A percentile compares a stretch with the other conserved stretches of the same genome.
phyloP scores from a whole-genome alignment of 306 rosid species.

The Cicer bijugum region DNA sequence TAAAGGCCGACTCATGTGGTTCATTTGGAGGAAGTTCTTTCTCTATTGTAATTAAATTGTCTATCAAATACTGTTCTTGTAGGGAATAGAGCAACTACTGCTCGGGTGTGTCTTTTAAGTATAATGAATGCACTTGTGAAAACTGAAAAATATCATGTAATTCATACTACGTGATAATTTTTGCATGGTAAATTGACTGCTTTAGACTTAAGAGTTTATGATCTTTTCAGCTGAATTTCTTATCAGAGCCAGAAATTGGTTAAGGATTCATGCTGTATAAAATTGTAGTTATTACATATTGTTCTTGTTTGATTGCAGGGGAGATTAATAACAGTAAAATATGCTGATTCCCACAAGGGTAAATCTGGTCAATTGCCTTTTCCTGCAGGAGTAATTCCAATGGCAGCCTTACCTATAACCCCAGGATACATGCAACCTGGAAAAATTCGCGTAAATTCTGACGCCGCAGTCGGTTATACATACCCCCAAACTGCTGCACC shows the following conservation, averaged over 20 bases:
- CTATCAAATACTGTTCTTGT: slow-evolving; percentile 3
- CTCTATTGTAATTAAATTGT: background rate
- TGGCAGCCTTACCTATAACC: slow-evolving; percentile 57
- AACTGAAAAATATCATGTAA: slow-evolving; percentile 1
- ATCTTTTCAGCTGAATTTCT: slow-evolving; percentile 34
- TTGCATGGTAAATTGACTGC: slow-evolving; percentile 4
- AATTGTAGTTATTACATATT: slow-evolving; percentile 23
- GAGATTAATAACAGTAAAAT: slow-evolving; percentile 70
- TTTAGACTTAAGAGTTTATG: background rate
- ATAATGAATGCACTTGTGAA: background rate
- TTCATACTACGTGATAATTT: slow-evolving; percentile 6
- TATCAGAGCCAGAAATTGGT: background rate
- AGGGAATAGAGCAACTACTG: background rate
- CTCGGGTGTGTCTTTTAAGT: background rate
- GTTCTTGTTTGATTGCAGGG: slow-evolving; percentile 59
- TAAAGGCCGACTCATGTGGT: background rate
- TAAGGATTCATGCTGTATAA: background rate
- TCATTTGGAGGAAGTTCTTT: slow-evolving; percentile 32
- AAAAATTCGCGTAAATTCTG: slow-evolving; percentile 46
- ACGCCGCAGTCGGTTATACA: slow-evolving; percentile 52
- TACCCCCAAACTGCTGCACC: slow-evolving; percentile 59
- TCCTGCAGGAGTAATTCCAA: slow-evolving; percentile 54
- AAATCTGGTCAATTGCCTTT: slow-evolving; percentile 56
- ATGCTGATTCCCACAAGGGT: slow-evolving; percentile 73
- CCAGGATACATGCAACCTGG: slow-evolving; percentile 71